Base-by-base conservation (phyloP, 192 early-diverging fungal species). In the Haplosporangium gracile region DNA sequence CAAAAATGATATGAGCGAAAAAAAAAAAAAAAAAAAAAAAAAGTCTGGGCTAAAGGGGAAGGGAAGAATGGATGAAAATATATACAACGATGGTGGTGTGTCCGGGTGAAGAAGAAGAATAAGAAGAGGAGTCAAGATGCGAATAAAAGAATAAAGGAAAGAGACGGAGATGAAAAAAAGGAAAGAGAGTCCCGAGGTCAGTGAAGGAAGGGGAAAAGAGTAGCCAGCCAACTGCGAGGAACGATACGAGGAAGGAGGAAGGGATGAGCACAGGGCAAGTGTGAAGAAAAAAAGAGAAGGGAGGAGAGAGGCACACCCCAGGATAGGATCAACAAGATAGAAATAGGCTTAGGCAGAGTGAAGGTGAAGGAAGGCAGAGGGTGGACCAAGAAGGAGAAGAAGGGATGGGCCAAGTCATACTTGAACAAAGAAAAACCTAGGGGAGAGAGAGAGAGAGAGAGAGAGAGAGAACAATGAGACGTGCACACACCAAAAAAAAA, bases 61-160 rank as follows among this genome's bases (percentile, higher is more conserved):
- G 26, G 38, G 26, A 49, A 68, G 45, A 49, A 15, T 9, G 76
- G 76, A 69, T 24, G 60, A 26, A n/a, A 49, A 29, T 24, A 71
- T 36, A 76, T 29, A 24, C 1, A 45, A 2, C 15, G 32, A 9
- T 36, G 15, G 36, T 42, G 15, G 32, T n/a, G 18, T 22, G 63
- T 20, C n/a, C 1, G 1, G 18, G 15, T 36, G 63, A 1, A 49
- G 29, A 72, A 45, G 63, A 47, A 78, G 18, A 77, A 36, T 51
- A 47, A 74, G 71, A 68, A 47, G 5, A 57, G 29, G 53, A 75
- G 73, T 74, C 32, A 70, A 26, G 40, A 42, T 16, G 15, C 16
- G 15, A 49, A 49, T 49, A 10, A 16, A 16, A 39, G 29, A 24
- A 34, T 16, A 29, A 34, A 70, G 24, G 7, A 70, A 6, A 70